phyloP scores from a whole-genome alignment of 1,139 yeast species.

The Schizosaccharomyces versatilis region DNA sequence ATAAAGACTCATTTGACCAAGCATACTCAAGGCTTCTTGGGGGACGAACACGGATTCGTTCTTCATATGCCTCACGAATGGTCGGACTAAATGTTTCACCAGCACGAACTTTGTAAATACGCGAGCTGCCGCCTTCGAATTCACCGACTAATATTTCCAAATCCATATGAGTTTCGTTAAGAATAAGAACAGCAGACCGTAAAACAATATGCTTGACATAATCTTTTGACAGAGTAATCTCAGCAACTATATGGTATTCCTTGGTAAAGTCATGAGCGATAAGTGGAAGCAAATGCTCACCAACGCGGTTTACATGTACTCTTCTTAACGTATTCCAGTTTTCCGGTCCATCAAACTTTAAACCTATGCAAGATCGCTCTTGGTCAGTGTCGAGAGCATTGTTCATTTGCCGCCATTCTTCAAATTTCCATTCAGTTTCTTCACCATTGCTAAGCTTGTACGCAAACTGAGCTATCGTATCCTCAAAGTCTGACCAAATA shows the following conservation, averaged over 20 bases:
- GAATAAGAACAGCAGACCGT: conserved; percentile 50
- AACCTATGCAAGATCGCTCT: conserved; percentile 1
- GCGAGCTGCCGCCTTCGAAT: conserved; percentile 14
- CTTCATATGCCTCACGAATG: conserved; percentile 40
- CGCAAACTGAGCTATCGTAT: conserved; percentile 15
- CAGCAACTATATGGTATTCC: conserved; percentile 30
- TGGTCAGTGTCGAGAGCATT: conserved; percentile 23
- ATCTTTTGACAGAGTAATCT: conserved; percentile 45
- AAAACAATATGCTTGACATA: conserved; percentile 56
- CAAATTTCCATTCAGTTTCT: conserved; percentile 68
- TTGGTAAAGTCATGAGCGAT: neutral
- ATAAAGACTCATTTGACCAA: conserved; percentile 43
- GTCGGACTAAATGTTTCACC: conserved; percentile 46
- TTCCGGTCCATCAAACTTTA: neutral
- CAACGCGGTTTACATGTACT: neutral
- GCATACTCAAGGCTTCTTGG: conserved; percentile 29
- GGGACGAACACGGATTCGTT: conserved; percentile 41
- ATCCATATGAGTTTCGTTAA: conserved; percentile 48
- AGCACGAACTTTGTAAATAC: conserved; percentile 21
- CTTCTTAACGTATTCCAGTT: neutral
- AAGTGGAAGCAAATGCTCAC: neutral
- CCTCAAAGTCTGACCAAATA: conserved; percentile 44
- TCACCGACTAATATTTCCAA: conserved; percentile 26
- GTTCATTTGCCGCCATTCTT: conserved; percentile 75
- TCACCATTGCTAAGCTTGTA: conserved; percentile 30